Conservation (phyloP, 225 moss, liverwort and hornwort species). For the Bryoerythrophyllum caledonicum region DNA sequence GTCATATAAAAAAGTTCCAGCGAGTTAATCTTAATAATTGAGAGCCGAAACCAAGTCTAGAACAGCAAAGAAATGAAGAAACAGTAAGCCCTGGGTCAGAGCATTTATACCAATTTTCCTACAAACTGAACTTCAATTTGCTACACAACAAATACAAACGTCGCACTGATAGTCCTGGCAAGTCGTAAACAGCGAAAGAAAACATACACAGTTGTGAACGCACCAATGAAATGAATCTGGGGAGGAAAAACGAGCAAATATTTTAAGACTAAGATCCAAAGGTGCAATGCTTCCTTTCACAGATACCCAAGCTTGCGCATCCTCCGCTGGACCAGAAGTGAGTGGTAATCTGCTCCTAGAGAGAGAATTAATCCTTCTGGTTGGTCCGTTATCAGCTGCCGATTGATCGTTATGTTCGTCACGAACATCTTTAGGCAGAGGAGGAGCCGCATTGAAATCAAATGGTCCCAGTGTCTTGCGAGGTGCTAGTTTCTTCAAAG, state of each 20-base stretch:
- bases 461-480: conserved; percentile 34
- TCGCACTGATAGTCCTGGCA: conserved; percentile 45
- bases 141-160: conserved; percentile 14
- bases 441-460: conserved; percentile 20
- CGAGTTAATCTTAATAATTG: background rate
- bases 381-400: conserved; percentile 8
- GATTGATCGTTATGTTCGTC: conserved; percentile 9
- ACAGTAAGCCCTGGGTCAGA: background rate
- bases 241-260: conserved; percentile 56
- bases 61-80: background rate
- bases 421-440: conserved; percentile 15
- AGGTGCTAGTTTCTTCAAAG: conserved; percentile 60
- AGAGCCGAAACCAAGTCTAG: background rate
- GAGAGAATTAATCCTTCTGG: background rate
- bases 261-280: conserved; percentile 69
- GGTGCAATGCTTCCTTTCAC: conserved; percentile 38
- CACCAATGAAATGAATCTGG: conserved; percentile 60
- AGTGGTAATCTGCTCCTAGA: background rate
- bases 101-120: background rate
- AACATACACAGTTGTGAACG: conserved; percentile 17
- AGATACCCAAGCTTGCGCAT: conserved; percentile 15
- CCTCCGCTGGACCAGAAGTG: conserved; percentile 14
- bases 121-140: background rate
- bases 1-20: background rate
- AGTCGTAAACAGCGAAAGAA: conserved; percentile 5